Percentiles rank a stretch among this genome's conserved stretches.
Conservation (phyloP, 495 filamentous ascomycete genomes). For the Podospora didyma region DNA sequence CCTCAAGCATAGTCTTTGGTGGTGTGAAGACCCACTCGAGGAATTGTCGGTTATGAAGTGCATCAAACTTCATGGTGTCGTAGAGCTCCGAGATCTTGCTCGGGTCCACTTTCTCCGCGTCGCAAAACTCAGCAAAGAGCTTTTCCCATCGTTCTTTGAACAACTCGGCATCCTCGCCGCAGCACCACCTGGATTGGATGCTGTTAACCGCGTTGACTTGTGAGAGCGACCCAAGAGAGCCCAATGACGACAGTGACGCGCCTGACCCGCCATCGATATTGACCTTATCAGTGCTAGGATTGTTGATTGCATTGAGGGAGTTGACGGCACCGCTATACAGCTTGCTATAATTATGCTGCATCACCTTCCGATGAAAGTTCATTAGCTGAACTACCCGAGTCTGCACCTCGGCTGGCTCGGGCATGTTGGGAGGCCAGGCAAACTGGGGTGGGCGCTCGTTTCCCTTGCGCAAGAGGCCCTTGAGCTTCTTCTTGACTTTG, state of each 20-base stretch:
- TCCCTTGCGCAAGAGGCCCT: conserved; percentile 81
- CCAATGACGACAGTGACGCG: conserved; percentile 25
- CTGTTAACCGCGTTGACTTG: conserved; percentile 55
- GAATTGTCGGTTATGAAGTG: conserved; percentile 91
- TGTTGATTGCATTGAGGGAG: conserved; percentile 53
- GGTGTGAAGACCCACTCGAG: conserved; percentile 98
- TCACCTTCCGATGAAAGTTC: conserved; percentile 92
- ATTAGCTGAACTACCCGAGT: conserved; percentile 90
- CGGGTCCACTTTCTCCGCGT: conserved; percentile 94
- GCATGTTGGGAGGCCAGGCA: conserved; percentile 93
- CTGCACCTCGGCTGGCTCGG: conserved; percentile 87
- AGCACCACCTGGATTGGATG: conserved; percentile 93
- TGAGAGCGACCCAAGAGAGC: conserved; percentile 42
- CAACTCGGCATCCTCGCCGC: conserved; percentile 87
- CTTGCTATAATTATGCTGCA: conserved; percentile 85
- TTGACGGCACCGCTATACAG: conserved; percentile 60
- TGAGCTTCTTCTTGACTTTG: conserved; percentile 98
- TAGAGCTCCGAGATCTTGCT: conserved; percentile 98
- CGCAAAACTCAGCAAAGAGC: conserved; percentile 92
- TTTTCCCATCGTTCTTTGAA: conserved; percentile 99
- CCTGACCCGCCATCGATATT: conserved; percentile 23
- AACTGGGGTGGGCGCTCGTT: conserved; percentile 88
- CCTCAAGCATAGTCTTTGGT: conserved; percentile 59
- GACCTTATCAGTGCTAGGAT: conserved; percentile 36
- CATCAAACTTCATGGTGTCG: conserved; percentile 99